These are phyloP conservation scores for Tolypocladium album DNA, from an alignment of 2,329 filamentous ascomycete genomes.

Conservation along the genomic window DNA sequence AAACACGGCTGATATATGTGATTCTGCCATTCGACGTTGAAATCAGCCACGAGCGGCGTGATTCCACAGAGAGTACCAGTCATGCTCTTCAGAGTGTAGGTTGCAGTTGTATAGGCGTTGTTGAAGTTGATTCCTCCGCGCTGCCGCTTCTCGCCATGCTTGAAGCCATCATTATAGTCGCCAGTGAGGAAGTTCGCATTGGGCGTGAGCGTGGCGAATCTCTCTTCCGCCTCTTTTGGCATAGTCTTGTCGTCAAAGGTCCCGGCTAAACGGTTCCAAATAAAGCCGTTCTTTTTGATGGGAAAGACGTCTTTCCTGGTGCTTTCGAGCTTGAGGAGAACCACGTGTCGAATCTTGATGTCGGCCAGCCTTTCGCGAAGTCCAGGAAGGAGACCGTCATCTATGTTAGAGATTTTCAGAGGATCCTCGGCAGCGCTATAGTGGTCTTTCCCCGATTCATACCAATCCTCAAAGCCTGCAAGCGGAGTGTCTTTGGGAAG, in stretches of 20 bases:
- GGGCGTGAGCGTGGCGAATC: constrained; percentile 16
- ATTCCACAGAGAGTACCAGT: constrained; percentile 30
- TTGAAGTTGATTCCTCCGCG: constrained; percentile 28
- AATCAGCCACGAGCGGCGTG: constrained; percentile 28
- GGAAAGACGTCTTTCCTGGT: constrained; percentile 34
- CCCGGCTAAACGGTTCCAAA: constrained; percentile 22
- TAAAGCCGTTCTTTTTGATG: constrained; percentile 26
- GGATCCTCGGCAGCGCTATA: constrained; percentile 26
- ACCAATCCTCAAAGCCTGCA: constrained; percentile 16
- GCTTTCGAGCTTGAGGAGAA: constrained; percentile 31
- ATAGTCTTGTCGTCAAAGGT: constrained; percentile 20
- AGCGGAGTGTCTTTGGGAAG: constrained; percentile 9
- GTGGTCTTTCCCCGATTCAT: constrained; percentile 10
- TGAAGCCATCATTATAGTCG: constrained; percentile 21
- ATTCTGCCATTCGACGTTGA: constrained; percentile 28
- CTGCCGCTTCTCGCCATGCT: constrained; percentile 12
- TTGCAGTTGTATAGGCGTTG: constrained; percentile 27
- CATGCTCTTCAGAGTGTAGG: constrained; percentile 33
- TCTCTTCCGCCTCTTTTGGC: constrained; percentile 17
- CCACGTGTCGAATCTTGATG: constrained; percentile 28
- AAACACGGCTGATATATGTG: constrained; percentile 35
- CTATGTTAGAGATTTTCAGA: constrained; percentile 26
- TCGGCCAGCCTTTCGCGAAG: constrained; percentile 14
- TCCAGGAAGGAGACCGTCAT: constrained; percentile 17
- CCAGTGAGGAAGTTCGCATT: constrained; percentile 22